Evolutionary conservation across 23 red algal species (phyloP), one percentile per base, ranked within the genome.

Genomic region (Gracilaria vermiculophylla): DNA sequence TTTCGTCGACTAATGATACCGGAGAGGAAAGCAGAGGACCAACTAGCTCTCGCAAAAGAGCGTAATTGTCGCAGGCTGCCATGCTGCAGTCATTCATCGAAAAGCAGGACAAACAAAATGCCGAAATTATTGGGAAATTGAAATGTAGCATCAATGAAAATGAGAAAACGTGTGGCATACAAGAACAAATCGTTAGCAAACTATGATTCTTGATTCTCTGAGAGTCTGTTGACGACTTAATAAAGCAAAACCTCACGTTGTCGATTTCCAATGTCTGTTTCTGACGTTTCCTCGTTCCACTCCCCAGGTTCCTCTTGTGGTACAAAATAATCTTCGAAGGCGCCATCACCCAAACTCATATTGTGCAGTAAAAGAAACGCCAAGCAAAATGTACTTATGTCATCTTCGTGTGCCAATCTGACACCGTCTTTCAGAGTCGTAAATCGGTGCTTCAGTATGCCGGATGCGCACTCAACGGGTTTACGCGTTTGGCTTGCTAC

Each of bases 391-490:
- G 15, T 12, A 16, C 53, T 21, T 43, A 75, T 87, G 24, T 71
- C 62, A 86, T 86, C 62, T 58, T 86, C 62, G 33, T 74, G 81
- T 6, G 4, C 27, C 21, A 86, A 0, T 50, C 33, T 49, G 5
- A 86, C 39, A 37, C 33, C 81, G 8, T 49, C 34, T 28, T 57
- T 69, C 25, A 86, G 62, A 33, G 39, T 34, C 10, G 3, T 10
- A 73, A 86, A 86, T 40, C 48, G 49, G 17, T 86, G 20, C 24
- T 86, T 86, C 36, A 73, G 45, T 16, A 86, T 86, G 10, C 62
- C 62, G 73, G 23, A 86, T 13, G 81, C 62, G 66, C 61, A 86
- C 17, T 86, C 62, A 13, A 86, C 33, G 10, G 81, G 52, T 40
- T 86, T 86, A 9, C 62, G n/a, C 13, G 60, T 73, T n/a, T 71